A percentile compares a stretch with the other conserved stretches of the same genome.
Conservation (phyloP, 495 filamentous ascomycete genomes). For the Xylaria intraflava region DNA sequence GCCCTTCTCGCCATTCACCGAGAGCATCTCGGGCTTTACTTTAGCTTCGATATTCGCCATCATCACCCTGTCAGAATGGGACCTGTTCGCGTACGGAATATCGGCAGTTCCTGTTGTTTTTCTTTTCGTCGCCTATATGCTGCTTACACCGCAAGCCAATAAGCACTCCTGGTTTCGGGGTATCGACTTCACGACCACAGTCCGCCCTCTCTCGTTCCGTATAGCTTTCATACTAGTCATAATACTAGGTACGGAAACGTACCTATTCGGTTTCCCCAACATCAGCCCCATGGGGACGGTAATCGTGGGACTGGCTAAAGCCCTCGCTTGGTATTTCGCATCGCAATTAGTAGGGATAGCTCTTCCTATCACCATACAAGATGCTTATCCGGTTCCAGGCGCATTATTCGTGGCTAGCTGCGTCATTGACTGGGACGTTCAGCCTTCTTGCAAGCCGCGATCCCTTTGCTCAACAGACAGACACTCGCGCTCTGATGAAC, state of each 20-base stretch:
- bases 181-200: slow-evolving; percentile 3
- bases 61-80: slow-evolving; percentile 8
- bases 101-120: slow-evolving; percentile 11
- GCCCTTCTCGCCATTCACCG: not conserved
- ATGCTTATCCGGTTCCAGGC: slow-evolving; percentile 12
- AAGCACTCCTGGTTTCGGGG: not conserved
- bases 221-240: not conserved
- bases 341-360: slow-evolving; percentile 19
- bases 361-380: not conserved
- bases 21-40: not conserved
- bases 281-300: not conserved
- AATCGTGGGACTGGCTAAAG: slow-evolving; percentile 16
- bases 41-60: slow-evolving; percentile 8
- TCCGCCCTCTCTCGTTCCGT: slow-evolving; percentile 12
- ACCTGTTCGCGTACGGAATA: slow-evolving; percentile 6
- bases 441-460: slow-evolving; percentile 16
- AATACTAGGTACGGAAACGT: not conserved
- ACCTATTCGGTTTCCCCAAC: not conserved
- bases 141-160: slow-evolving; percentile 6
- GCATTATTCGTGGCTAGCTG: slow-evolving; percentile 17
- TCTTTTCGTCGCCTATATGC: slow-evolving; percentile 10
- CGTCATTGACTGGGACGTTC: slow-evolving; percentile 21
- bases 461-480: slow-evolving; percentile 18
- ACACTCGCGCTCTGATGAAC: slow-evolving; percentile 8
- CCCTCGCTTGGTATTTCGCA: slow-evolving; percentile 24